Percentiles rank a stretch among this genome's conserved stretches.
phyloP scores from a whole-genome alignment of 768 basidiomycete genomes.

The Trametes maxima region DNA sequence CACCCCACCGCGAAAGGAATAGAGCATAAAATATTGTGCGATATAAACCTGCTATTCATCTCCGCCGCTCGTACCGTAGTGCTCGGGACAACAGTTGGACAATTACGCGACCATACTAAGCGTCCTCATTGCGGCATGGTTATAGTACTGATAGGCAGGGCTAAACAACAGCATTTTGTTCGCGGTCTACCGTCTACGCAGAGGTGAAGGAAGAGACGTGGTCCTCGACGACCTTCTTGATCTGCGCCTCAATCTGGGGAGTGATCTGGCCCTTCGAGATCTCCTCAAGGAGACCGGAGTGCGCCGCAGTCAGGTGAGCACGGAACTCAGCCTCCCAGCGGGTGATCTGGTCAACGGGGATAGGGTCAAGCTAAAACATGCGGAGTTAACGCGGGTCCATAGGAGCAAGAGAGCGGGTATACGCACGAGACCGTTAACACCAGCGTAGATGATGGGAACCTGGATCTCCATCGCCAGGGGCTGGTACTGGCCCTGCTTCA shows the following conservation, averaged over 20 bases:
- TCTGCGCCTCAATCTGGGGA: slow-evolving; percentile 88
- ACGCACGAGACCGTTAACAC: slow-evolving; percentile 97
- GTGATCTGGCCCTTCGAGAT: slow-evolving; percentile 84
- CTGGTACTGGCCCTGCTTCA: slow-evolving; percentile 99
- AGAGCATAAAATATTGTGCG: too few species aligned
- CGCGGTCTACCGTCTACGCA: slow-evolving; percentile 22
- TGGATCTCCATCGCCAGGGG: slow-evolving; percentile 93
- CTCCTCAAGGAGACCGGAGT: slow-evolving; percentile 77
- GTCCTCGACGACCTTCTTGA: slow-evolving; percentile 93
- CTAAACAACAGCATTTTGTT: slow-evolving; percentile 25
- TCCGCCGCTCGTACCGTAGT: not conserved
- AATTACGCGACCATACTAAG: slow-evolving; percentile 26
- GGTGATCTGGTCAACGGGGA: slow-evolving; percentile 94
- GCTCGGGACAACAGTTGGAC: slow-evolving; percentile 1
- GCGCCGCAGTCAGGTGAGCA: slow-evolving; percentile 75
- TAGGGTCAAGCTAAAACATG: slow-evolving; percentile 74
- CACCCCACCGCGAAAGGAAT: too few species aligned
- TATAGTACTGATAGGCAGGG: slow-evolving; percentile 22
- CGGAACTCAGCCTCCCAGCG: slow-evolving; percentile 94
- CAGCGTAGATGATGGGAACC: slow-evolving; percentile 98
- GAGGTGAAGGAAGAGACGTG: slow-evolving; percentile 80
- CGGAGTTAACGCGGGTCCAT: slow-evolving; percentile 10
- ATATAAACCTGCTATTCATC: not conserved
- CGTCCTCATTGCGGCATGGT: slow-evolving; percentile 25
- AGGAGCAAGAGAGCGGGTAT: not conserved